A percentile compares a stretch with the other conserved stretches of the same genome.
phyloP scores from a whole-genome alignment of 1,139 yeast species.

The Pichia sp. region DNA sequence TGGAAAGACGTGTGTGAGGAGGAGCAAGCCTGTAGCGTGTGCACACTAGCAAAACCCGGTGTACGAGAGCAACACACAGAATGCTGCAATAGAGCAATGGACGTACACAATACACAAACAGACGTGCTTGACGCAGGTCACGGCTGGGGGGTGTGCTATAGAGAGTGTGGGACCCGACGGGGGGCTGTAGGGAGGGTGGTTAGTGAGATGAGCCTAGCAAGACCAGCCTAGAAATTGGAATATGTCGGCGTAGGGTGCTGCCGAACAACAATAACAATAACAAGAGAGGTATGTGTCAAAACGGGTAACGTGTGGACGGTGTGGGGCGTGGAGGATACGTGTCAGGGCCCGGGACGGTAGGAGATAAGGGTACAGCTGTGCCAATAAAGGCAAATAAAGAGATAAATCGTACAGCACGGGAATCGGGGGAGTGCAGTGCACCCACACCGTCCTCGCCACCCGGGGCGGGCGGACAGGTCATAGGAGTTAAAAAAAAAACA shows the following conservation, averaged over 20 bases:
- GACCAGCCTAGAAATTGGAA: neutral
- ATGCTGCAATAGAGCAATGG: neutral
- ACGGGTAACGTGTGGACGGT: neutral
- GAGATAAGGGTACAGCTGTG: conserved; percentile 1
- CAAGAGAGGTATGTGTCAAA: neutral
- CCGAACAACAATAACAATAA: conserved; percentile 3
- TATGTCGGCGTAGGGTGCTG: neutral
- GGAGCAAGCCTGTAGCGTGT: neutral
- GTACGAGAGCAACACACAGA: neutral
- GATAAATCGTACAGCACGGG: neutral
- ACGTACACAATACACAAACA: neutral
- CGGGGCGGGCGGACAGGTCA: neutral
- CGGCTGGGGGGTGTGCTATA: neutral
- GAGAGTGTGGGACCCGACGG: neutral
- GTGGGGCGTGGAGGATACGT: neutral
- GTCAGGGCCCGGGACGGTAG: conserved; percentile 1
- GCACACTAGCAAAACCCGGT: neutral
- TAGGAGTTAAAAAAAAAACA: neutral
- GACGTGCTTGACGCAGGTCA: neutral
- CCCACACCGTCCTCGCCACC: neutral
- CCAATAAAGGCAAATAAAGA: conserved; percentile 3
- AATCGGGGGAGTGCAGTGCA: neutral
- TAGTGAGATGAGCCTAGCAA: neutral
- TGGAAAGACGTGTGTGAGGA: neutral
- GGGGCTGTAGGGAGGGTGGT: neutral